Evolutionary conservation across 495 filamentous ascomycete species (phyloP), one percentile per base, ranked within the genome.

Genomic region (Acidiella bohemica): DNA sequence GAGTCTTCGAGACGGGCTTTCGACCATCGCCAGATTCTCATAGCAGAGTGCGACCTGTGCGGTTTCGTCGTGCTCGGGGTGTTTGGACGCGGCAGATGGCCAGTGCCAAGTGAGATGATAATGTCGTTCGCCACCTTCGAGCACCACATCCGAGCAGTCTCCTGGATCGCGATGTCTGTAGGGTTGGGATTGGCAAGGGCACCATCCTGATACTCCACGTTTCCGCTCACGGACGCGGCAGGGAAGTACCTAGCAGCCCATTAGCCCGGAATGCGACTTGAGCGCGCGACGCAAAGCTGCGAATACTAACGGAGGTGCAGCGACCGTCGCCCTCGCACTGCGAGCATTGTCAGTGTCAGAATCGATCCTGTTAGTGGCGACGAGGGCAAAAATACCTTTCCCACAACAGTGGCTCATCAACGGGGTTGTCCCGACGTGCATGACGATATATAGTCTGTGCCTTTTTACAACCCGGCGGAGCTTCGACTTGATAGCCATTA

Each of bases 111-210:
- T n/a, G n/a, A n/a, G n/a, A n/a, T n/a, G n/a, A 33, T 7, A 7
- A 33, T 14, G 6, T 6, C 31, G 14, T 33, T 14, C 31, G 9
- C 16, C 8, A 5, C 3, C 32, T 22, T 18, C 0, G 0, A 13
- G 2, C 41, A 42, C 49, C 51, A 59, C 5, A 59, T 46, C 3
- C 36, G 25, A 25, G 13, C 29, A 28, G 41, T 41, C 38, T 64
- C 59, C 48, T 44, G 46, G 13, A 56, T 27, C 18, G 56, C 56
- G 20, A 64, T 36, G 22, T 62, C 50, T 18, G 57, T 40, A 0
- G 54, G 58, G 36, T 61, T 59, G 25, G 59, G 60, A 29, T 61
- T 47, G 14, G 32, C 41, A n/a, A 63, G 37, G 6, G 46, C 55
- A 20, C 55, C 51, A 46, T 63, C 59, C 52, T 54, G 47, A 42